Evolutionary conservation across 805 yeast genomes (phyloP), one percentile per base, ranked within the genome.

Genomic region (Teunomyces panamensis): DNA sequence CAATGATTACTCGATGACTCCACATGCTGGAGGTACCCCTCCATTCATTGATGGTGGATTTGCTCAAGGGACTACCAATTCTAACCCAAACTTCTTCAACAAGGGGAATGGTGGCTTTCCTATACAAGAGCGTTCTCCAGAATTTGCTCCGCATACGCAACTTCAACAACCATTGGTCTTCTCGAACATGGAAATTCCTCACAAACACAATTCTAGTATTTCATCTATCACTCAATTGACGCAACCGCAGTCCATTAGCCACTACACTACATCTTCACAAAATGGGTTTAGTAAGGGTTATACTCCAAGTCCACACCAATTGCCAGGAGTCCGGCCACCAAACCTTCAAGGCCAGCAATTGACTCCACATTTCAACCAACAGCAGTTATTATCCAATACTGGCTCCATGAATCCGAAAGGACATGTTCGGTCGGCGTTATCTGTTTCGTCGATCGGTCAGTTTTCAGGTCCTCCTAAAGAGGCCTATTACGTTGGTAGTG

Each of bases 121-220:
- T 8, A 26, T 26, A 14, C 16, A 26, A 10, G 41, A 37, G 10
- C 27, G 27, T 5, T 7, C 26, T 26, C 3, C 27, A 4, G 41
- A 37, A 3, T 37, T 11, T n/a, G n/a, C 28, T 11, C 11, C 13
- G 7, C 41, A 37, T 2, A 5, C 6, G 13, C 36, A 24, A 4
- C 46, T 43, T 9, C 49, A 35, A 17, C 50, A 43, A 16, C 47
- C 27, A 20, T 30, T 41, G 27, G 35, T 45, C 14, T 37, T 24
- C 20, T 37, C 48, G 5, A 44, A 44, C 13, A 37, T 37, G 41
- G 41, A 37, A 10, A 26, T 37, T 9, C 28, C 35, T 5, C 46
- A 47, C 26, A 47, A 47, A 39, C 49, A 43, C 14, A 45, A 47
- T 16, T 35, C 33, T 20, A 47, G 49, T 27, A 45, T 47, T 9